These are phyloP conservation scores for Conticribra weissflogii DNA, from an alignment of 108 stramenopile species.

Conservation along the genomic window DNA sequence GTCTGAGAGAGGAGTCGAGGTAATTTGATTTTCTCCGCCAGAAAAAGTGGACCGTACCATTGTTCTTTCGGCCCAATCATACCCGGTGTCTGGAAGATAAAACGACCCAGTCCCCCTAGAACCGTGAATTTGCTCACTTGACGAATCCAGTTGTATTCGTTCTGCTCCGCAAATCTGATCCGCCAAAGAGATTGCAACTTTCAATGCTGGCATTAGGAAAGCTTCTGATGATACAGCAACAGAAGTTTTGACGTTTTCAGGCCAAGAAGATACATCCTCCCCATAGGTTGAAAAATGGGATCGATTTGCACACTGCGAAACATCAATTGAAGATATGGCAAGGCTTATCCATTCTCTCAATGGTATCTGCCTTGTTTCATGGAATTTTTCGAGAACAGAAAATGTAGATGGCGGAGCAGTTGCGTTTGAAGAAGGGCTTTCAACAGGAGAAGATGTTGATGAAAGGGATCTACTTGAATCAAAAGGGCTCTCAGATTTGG, in stretches of 20 bases:
- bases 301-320: background rate
- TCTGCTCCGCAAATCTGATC: background rate
- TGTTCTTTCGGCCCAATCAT: too few relatives aligned
- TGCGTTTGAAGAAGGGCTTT: background rate
- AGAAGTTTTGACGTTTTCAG: background rate
- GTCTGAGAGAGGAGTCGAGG: too few relatives aligned
- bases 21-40: too few relatives aligned
- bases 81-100: background rate
- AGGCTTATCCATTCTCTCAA: background rate
- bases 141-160: background rate
- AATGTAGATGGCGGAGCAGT: background rate
- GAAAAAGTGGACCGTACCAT: too few relatives aligned
- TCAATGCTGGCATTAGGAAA: background rate
- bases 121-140: too few relatives aligned
- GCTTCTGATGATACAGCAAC: background rate
- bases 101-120: background rate
- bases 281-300: background rate
- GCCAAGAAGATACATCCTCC: background rate
- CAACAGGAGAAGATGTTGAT: too few relatives aligned
- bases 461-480: too few relatives aligned
- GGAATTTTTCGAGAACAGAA: background rate
- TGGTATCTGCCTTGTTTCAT: background rate
- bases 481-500: background rate
- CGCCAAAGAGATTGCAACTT: background rate
- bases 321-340: background rate